Evolutionary conservation across 352 stramenopile genomes (phyloP).

Genomic region (Pythium scleroteichum): DNA sequence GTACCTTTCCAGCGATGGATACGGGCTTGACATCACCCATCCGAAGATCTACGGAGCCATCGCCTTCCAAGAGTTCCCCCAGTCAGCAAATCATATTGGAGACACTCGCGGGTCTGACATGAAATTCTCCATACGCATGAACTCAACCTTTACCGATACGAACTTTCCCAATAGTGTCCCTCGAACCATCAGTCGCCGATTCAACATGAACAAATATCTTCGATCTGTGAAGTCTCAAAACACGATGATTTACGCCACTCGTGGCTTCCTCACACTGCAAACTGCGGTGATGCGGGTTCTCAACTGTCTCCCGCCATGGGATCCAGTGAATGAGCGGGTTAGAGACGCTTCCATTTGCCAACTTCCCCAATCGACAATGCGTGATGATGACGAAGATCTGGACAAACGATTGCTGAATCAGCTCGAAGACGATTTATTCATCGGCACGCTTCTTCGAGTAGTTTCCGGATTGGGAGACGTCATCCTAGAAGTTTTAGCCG

Average conservation of each 20-base stretch:
- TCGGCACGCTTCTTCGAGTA: slow-evolving; percentile 39
- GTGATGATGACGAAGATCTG: slow-evolving; percentile 6
- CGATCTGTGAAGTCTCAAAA: slow-evolving; percentile 26
- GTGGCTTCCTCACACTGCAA: slow-evolving; percentile 76
- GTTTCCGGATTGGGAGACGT: slow-evolving; percentile 16
- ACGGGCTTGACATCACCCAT: slow-evolving; percentile 43
- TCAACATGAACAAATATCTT: slow-evolving; percentile 24
- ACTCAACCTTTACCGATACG: slow-evolving; percentile 46
- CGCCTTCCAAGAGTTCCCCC: slow-evolving; percentile 55
- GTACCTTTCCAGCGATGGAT: slow-evolving; percentile 53
- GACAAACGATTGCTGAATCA: slow-evolving; percentile 49
- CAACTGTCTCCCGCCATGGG: slow-evolving; percentile 65
- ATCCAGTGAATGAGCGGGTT: slow-evolving; percentile 33
- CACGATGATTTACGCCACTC: slow-evolving; percentile 51
- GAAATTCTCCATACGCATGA: slow-evolving; percentile 66
- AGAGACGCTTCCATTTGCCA: slow-evolving; percentile 40
- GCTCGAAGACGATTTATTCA: slow-evolving; percentile 53
- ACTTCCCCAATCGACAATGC: slow-evolving; percentile 37
- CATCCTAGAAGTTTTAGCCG: slow-evolving; percentile 1
- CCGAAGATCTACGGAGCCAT: slow-evolving; percentile 75
- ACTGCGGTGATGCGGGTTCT: slow-evolving; percentile 64
- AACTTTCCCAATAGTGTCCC: slow-evolving; percentile 45
- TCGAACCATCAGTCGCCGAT: slow-evolving; percentile 32
- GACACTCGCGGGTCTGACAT: slow-evolving; percentile 38
- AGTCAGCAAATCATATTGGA: slow-evolving; percentile 34